Base-by-base conservation (phyloP, 345 rosid genomes). In the Cardiospermum halicacabum region DNA sequence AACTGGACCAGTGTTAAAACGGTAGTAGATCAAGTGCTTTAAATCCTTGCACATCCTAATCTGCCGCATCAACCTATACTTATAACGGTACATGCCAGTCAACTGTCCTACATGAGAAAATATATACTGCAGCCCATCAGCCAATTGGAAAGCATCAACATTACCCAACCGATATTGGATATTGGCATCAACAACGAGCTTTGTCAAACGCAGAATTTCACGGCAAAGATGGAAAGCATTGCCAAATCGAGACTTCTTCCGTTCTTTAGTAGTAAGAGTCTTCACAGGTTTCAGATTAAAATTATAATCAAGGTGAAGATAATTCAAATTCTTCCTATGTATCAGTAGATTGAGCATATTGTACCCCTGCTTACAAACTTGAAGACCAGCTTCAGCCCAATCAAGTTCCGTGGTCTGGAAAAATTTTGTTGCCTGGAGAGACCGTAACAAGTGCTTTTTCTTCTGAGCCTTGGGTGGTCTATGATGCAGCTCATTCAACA, bases 151-250 rank as follows among this genome's bases (percentile, higher is more conserved):
- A 24, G 99, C 99, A 74, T 94, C 99, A 27, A 94, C 99, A 61
- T 94, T 94, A 53, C 99, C 99, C 64, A 94, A 75, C 19, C 99
- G 85, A 70, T 91, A 94, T 76, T 94, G 97, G 63, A 94, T 90
- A 62, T 94, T 94, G 28, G 99, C 99, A 84, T 94, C 99, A 60
- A 94, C 96, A 4, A 94, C 99, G 76, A 94, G 96, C 84, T 94
- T 94, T 32, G 97, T 94, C 76, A 93, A 75, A 54, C 93, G 93
- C 68, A 92, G 76, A 34, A 85, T 89, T 80, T 94, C 99, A 82
- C 99, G 99, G 59, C 99, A 94, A 25, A 94, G 97, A 84, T 94
- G 97, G 74, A 94, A 94, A 55, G 99, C 97, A 81, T 94, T 94
- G 22, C 99, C 99, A 72, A 94, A 94, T 18, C 99, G 81, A 24